Base-by-base conservation (phyloP, 805 yeast species). In the Teunomyces atbi region DNA sequence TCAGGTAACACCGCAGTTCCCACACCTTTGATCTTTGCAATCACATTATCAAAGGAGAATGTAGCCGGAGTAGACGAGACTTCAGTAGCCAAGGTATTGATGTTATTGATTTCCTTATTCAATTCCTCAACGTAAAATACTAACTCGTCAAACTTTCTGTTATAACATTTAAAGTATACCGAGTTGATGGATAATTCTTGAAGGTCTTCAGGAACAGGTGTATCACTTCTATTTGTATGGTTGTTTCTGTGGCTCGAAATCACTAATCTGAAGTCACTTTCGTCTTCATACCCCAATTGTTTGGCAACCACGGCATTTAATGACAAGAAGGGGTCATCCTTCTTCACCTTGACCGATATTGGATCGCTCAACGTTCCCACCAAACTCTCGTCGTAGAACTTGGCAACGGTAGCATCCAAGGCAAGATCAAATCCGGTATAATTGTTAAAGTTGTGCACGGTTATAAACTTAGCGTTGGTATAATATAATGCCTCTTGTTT, bases 341-440 rank as follows among this genome's bases (percentile, higher is more conserved):
- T 86, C 54, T 79, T 70, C 2, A 84, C 71, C 59, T 77, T 79
- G 34, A 84, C 57, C 2, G 63, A 56, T 2, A 69, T 8, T 0
- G 94, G 84, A 47, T 68, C 71, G 1, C 80, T 71, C 4, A 69
- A 69, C 1, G 71, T 68, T 30, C 73, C 74, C 52, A 72, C 74
- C n/a, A 79, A 61, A 1, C 73, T 77, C 26, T 78, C 76, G 40
- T 78, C 78, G 53, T 69, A 83, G 38, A 71, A 70, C 38, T 71
- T 69, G 8, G 55, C 56, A 42, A 59, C 60, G 0, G 71, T 63
- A 11, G 78, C 76, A 71, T 87, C 87, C 3, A 89, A 83, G 10
- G 84, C 88, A 12, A 86, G 59, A 61, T 90, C 97, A 58, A 87
- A 83, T 0, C 95, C 96, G 57, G 80, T 74, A 58, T 79, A 84